Conservation (phyloP, 2,329 filamentous ascomycete species). For the Gliomastix tumulicola region DNA sequence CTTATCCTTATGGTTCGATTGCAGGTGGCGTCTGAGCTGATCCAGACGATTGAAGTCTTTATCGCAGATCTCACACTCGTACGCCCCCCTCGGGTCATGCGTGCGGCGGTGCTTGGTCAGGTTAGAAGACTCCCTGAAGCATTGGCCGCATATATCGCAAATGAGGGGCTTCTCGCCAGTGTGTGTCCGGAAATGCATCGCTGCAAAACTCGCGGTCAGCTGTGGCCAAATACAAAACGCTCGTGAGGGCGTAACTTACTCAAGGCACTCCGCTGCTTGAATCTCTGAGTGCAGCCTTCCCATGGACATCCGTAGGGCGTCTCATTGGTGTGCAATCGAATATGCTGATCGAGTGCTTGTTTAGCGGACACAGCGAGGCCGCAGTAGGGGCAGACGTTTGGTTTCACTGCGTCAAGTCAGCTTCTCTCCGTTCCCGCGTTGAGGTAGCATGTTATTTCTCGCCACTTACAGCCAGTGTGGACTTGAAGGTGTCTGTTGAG, state of each 20-base stretch:
- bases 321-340: conserved; percentile 58
- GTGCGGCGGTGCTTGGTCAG: conserved; percentile 59
- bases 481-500: conserved; percentile 59
- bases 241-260: conserved; percentile 37
- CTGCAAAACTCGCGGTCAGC: conserved; percentile 21
- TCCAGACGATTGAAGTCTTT: conserved; percentile 54
- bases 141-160: conserved; percentile 51
- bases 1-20: conserved; percentile 22
- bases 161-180: conserved; percentile 57
- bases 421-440: conserved; percentile 2
- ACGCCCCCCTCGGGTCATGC: conserved; percentile 45
- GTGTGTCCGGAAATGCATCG: conserved; percentile 62
- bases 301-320: conserved; percentile 53
- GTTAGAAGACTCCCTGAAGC: conserved; percentile 60
- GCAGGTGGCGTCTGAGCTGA: conserved; percentile 50
- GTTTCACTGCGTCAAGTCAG: conserved; percentile 40
- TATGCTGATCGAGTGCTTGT: conserved; percentile 61
- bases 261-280: conserved; percentile 61
- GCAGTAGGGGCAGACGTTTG: conserved; percentile 49
- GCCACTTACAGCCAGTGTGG: conserved; percentile 53
- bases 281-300: conserved; percentile 45
- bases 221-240: background rate
- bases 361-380: conserved; percentile 55
- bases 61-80: conserved; percentile 44
- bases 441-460: too few relatives aligned